A percentile compares a stretch with the other conserved stretches of the same genome.
These are phyloP conservation scores for Tephrocybe sp. DNA, from an alignment of 768 basidiomycete species.

Conservation along the genomic window DNA sequence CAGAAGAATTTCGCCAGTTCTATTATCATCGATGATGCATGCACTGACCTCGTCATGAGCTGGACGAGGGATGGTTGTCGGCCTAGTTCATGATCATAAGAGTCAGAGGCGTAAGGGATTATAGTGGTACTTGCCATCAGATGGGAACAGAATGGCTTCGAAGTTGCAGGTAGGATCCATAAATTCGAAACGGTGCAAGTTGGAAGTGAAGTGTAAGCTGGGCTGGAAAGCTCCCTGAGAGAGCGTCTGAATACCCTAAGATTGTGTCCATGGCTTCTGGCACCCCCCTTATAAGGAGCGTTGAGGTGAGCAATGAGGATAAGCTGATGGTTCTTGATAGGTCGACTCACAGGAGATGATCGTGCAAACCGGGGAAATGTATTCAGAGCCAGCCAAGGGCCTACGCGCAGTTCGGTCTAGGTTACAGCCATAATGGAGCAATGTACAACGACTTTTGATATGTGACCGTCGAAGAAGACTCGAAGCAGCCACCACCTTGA, in stretches of 20 bases:
- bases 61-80: slow-evolving; percentile 72
- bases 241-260: slow-evolving; percentile 16
- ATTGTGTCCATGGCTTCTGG: slow-evolving; percentile 1
- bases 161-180: slow-evolving; percentile 70
- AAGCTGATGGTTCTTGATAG: slow-evolving; percentile 26
- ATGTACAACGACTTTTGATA: slow-evolving; percentile 7
- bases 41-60: slow-evolving; percentile 68
- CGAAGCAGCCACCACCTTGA: not conserved
- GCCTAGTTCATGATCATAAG: slow-evolving; percentile 31
- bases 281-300: slow-evolving; percentile 20
- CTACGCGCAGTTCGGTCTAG: slow-evolving; percentile 8
- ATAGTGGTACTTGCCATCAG: slow-evolving; percentile 49
- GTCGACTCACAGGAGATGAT: slow-evolving; percentile 17
- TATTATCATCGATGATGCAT: too few relatives aligned
- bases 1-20: too few relatives aligned
- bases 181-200: slow-evolving; percentile 9
- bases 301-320: slow-evolving; percentile 39
- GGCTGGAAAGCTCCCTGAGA: slow-evolving; percentile 12
- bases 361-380: slow-evolving; percentile 21
- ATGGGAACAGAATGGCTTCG: slow-evolving; percentile 76
- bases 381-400: slow-evolving; percentile 37
- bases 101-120: slow-evolving; percentile 2
- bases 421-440: not conserved
- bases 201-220: not conserved
- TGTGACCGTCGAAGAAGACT: not conserved